Conservation (phyloP, 1,284 basidiomycete genomes). For the Heimioporus punctisporus region DNA sequence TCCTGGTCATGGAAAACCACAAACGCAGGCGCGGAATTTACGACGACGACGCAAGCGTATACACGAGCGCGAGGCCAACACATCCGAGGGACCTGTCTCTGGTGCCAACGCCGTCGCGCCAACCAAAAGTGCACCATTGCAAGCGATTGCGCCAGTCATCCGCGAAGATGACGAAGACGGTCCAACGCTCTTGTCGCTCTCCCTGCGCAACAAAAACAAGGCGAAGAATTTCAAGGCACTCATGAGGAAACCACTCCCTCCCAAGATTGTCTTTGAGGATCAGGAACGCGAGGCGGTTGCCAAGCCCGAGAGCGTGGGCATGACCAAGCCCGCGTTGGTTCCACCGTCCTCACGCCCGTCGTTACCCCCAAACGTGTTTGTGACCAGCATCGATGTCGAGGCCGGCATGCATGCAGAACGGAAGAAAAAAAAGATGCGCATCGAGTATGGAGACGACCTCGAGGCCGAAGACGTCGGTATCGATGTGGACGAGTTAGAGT, state of each 20-base stretch:
- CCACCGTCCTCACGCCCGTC: constrained; percentile 50
- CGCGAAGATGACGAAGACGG: not conserved
- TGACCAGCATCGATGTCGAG: constrained; percentile 38
- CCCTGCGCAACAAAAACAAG: constrained; percentile 75
- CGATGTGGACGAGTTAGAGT: constrained; percentile 12
- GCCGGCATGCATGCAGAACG: constrained; percentile 10
- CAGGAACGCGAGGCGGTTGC: constrained; percentile 18
- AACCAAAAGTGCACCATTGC: not conserved
- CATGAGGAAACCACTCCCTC: constrained; percentile 46
- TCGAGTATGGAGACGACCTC: constrained; percentile 2
- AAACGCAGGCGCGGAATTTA: constrained; percentile 68
- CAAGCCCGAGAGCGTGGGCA: too few species aligned
- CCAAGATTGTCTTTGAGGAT: constrained; percentile 60
- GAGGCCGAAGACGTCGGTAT: constrained; percentile 7
- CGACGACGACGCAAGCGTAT: constrained; percentile 57
- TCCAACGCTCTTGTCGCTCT: constrained; percentile 34
- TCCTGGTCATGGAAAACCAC: constrained; percentile 64
- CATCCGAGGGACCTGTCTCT: constrained; percentile 16
- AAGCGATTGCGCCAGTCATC: constrained; percentile 16
- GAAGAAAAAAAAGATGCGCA: constrained; percentile 15
- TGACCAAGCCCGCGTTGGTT: constrained; percentile 35
- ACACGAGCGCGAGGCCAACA: constrained; percentile 29
- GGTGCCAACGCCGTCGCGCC: constrained; percentile 36
- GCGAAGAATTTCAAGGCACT: constrained; percentile 63
- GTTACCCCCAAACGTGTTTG: constrained; percentile 33